These are phyloP conservation scores for Globisporangium uncinulatum DNA, from an alignment of 352 stramenopile species.

Conservation along the genomic window DNA sequence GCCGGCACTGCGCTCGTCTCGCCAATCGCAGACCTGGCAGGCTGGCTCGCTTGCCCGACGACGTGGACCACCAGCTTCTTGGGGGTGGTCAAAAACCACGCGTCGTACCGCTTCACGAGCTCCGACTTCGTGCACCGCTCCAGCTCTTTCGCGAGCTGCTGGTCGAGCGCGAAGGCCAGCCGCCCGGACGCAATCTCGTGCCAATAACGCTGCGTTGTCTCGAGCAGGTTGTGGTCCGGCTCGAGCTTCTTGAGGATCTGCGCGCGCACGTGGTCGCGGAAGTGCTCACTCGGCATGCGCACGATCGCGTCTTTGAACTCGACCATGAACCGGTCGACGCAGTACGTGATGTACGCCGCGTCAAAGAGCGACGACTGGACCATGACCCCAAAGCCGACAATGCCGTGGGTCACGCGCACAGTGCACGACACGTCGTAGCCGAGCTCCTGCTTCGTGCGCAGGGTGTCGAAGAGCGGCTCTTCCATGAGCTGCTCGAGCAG, in stretches of 20 bases:
- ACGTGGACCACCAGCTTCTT: conserved; percentile 70
- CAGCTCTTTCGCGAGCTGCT: conserved; percentile 61
- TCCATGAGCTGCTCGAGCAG: conserved; percentile 87
- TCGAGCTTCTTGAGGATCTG: conserved; percentile 79
- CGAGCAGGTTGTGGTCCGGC: conserved; percentile 75
- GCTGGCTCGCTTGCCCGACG: conserved; percentile 39
- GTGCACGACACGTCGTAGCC: conserved; percentile 89
- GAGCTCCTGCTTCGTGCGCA: conserved; percentile 87
- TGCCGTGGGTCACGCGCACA: conserved; percentile 71
- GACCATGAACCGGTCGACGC: conserved; percentile 66
- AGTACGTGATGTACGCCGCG: conserved; percentile 52
- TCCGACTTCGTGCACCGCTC: conserved; percentile 64
- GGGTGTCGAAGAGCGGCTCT: conserved; percentile 82
- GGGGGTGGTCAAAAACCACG: conserved; percentile 56
- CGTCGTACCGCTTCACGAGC: conserved; percentile 48
- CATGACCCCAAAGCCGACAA: conserved; percentile 79
- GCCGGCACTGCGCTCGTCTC: conserved; percentile 19
- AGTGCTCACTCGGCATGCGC: conserved; percentile 62
- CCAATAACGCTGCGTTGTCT: conserved; percentile 73
- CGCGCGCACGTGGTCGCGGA: conserved; percentile 74
- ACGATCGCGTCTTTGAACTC: conserved; percentile 76
- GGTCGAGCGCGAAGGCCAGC: conserved; percentile 70
- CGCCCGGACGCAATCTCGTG: conserved; percentile 73
- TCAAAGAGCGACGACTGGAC: conserved; percentile 78
- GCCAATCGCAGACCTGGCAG: conserved; percentile 28